These are phyloP conservation scores for Saccharum hybrid DNA, from an alignment of 202 grass and related monocot genomes.

Conservation along the genomic window DNA sequence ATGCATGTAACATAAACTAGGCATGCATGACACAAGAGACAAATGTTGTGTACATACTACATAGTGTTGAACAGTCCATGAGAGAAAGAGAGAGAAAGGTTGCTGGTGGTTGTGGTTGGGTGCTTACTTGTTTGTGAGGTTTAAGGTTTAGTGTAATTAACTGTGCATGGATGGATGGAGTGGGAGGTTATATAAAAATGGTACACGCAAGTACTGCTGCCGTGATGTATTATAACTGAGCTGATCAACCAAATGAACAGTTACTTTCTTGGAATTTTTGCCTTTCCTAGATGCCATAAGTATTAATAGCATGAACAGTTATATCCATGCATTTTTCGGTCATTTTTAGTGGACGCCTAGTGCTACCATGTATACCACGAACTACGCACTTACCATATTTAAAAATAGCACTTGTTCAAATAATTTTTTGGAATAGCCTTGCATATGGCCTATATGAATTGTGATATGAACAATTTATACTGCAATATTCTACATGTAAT, in stretches of 20 bases:
- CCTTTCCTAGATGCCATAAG: neutral
- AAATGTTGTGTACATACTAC: constrained; percentile 43
- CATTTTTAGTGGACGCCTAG: neutral
- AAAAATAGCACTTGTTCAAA: neutral
- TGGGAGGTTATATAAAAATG: constrained; percentile 4
- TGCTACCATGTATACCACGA: constrained; percentile 14
- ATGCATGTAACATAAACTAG: constrained; percentile 51
- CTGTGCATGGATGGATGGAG: constrained; percentile 1
- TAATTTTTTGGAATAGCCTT: constrained; percentile 12
- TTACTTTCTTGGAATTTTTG: neutral
- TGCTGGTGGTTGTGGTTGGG: constrained; percentile 14
- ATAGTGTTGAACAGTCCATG: constrained; percentile 18
- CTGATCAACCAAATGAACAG: neutral
- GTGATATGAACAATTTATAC: neutral
- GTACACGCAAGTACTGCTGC: constrained; percentile 7
- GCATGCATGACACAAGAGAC: constrained; percentile 45
- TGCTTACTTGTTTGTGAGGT: constrained; percentile 43
- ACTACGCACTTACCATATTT: constrained; percentile 17
- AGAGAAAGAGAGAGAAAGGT: neutral
- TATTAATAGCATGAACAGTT: neutral
- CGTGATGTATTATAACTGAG: neutral
- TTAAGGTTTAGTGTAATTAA: constrained; percentile 43
- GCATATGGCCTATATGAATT: neutral
- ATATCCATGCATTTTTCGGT: neutral
- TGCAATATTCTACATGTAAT: neutral